Conservation (phyloP, 1,284 basidiomycete genomes). For the Anthracocystis walkeri region DNA sequence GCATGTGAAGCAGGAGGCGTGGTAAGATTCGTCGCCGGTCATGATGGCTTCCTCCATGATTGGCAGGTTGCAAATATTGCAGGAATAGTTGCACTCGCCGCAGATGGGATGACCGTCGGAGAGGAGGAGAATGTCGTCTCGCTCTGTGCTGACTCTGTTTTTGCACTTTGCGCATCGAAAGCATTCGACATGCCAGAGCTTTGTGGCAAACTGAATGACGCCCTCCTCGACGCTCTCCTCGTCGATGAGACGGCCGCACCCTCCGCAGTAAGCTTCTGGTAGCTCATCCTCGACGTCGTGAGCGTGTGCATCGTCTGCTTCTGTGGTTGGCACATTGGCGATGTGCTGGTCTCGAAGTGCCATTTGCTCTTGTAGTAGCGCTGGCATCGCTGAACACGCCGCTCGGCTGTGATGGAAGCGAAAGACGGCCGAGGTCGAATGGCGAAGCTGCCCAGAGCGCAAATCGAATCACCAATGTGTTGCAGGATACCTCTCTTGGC, state of each 20-base stretch:
- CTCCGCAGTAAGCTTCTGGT: slow-evolving; percentile 61
- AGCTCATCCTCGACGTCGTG: slow-evolving; percentile 48
- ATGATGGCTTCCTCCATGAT: slow-evolving; percentile 54
- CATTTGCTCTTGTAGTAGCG: slow-evolving; percentile 28
- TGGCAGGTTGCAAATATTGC: slow-evolving; percentile 63
- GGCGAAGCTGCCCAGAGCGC: neutral
- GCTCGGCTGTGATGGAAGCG: neutral
- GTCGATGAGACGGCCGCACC: slow-evolving; percentile 57
- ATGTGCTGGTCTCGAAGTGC: slow-evolving; percentile 7
- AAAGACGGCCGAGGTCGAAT: neutral
- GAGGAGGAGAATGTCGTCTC: slow-evolving; percentile 89
- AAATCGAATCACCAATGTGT: too few species aligned
- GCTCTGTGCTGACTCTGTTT: slow-evolving; percentile 77
- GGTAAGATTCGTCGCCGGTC: slow-evolving; percentile 89
- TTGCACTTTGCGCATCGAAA: slow-evolving; percentile 70
- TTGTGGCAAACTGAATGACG: slow-evolving; percentile 62
- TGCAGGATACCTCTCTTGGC: too few species aligned
- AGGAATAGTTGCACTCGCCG: slow-evolving; percentile 91
- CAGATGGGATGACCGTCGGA: slow-evolving; percentile 98
- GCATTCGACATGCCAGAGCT: slow-evolving; percentile 65
- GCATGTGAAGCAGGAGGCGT: slow-evolving; percentile 98
- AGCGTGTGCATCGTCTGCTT: slow-evolving; percentile 9
- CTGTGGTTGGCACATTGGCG: slow-evolving; percentile 4
- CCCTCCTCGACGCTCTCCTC: slow-evolving; percentile 61
- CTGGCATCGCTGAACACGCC: slow-evolving; percentile 21